Base-by-base conservation (phyloP, 495 filamentous ascomycete genomes). In the Haplographium delicatum region DNA sequence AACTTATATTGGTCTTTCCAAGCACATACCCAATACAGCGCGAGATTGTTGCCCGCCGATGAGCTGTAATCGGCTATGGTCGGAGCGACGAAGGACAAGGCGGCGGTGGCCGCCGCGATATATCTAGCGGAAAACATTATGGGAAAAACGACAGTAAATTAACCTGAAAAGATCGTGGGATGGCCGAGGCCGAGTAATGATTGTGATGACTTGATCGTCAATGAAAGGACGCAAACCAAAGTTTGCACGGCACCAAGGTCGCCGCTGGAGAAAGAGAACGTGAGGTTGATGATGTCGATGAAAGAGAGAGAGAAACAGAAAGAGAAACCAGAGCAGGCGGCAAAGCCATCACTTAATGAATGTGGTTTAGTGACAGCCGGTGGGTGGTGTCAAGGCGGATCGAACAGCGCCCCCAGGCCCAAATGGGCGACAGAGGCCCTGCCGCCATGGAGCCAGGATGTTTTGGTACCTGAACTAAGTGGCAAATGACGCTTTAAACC, bases 21-120 rank as follows among this genome's bases (percentile, higher is more conserved):
- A 22, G 13, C 25, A 30, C 68, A 52, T 67, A 74, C 70, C 63
- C 71, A 80, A 54, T 80, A 80, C 8, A 75, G 62, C n/a, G 61
- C 74, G n/a, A 78, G 60, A 56, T 79, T 79, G 27, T 53, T 67
- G 25, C 65, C 65, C 0, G 59, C 58, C 6, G 24, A 39, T 3
- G 54, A 11, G 39, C 48, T 50, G 22, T 55, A 58, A 24, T 31
- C n/a, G 19, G 58, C 57, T 2, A 37, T n/a, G 23, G 51, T 34
- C 27, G 51, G 42, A 46, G 54, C 24, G 34, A 57, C 44, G 33
- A 60, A 38, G 38, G 54, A 50, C 20, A 57, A 38, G 15, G 43
- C 53, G 52, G 60, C 60, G 18, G 43, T 33, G 15, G 60, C 57
- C 28, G 55, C 51, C 35, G 51, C 35, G 39, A 52, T 13, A 35